Percentiles rank a stretch among this genome's conserved stretches.
These are phyloP conservation scores for Cystofilobasidium capitatum DNA, from an alignment of 768 basidiomycete species.

Conservation along the genomic window DNA sequence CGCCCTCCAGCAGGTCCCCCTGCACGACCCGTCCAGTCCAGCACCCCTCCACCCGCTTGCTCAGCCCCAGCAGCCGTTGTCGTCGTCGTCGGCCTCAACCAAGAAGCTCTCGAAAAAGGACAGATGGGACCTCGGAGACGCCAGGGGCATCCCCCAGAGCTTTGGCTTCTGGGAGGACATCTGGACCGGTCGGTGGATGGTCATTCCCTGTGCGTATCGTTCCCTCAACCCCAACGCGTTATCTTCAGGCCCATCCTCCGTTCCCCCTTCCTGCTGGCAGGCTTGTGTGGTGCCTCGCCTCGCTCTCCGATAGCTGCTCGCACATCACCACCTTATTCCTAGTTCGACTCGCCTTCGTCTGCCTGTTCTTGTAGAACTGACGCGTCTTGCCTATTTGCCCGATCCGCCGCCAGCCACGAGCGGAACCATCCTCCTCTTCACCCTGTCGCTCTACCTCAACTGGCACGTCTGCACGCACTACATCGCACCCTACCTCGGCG, in stretches of 20 bases:
- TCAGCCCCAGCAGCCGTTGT: not conserved
- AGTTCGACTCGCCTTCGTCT: not conserved
- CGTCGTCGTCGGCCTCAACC: not conserved
- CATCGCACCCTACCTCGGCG: slow-evolving; percentile 42
- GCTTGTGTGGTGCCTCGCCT: no score
- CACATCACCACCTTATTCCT: no score
- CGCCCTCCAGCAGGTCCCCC: not conserved
- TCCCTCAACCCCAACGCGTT: no score
- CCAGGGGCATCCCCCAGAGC: slow-evolving; percentile 31
- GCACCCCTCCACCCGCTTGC: not conserved
- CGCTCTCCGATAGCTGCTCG: no score
- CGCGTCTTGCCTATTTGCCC: no score
- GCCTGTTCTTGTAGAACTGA: not conserved
- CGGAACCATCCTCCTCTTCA: slow-evolving; percentile 35
- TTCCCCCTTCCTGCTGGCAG: no score
- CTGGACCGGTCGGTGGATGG: slow-evolving; percentile 56
- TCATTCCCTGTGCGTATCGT: slow-evolving; percentile 54
- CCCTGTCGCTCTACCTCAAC: slow-evolving; percentile 33
- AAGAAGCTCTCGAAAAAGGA: not conserved
- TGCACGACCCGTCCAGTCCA: not conserved
- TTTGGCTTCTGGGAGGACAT: slow-evolving; percentile 50
- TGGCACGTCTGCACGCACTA: slow-evolving; percentile 52
- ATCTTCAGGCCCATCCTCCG: no score
- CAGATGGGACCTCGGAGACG: slow-evolving; percentile 14
- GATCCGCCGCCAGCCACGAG: slow-evolving; percentile 1